phyloP scores from a whole-genome alignment of 768 basidiomycete genomes.

The Astraeus odoratus region DNA sequence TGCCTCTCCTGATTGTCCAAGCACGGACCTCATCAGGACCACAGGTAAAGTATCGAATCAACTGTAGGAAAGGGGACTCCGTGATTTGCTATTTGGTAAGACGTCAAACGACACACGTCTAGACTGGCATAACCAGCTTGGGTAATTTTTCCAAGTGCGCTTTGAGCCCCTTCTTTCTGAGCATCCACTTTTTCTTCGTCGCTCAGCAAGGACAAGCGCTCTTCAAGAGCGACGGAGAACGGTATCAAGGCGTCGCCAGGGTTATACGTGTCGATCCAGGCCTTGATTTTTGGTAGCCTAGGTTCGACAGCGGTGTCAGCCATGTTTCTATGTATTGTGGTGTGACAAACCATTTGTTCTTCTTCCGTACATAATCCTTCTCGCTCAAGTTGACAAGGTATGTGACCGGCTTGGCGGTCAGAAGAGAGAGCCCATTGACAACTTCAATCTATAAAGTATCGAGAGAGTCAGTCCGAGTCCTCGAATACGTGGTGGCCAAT shows the following conservation, averaged over 20 bases:
- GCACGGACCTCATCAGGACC: constrained; percentile 96
- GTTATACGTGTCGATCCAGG: constrained; percentile 95
- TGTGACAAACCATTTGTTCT: constrained; percentile 84
- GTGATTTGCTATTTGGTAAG: background rate
- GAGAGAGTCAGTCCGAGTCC: constrained; percentile 12
- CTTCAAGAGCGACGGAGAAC: constrained; percentile 93
- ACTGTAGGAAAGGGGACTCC: constrained; percentile 36
- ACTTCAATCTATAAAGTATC: constrained; percentile 65
- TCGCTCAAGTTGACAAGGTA: constrained; percentile 98
- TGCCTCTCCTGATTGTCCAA: constrained; percentile 93
- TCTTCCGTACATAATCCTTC: constrained; percentile 90
- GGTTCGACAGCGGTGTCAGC: background rate
- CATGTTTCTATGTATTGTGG: background rate
- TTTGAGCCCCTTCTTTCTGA: constrained; percentile 68
- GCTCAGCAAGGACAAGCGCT: constrained; percentile 63
- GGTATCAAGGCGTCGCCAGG: constrained; percentile 94
- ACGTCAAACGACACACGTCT: constrained; percentile 45
- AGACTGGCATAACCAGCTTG: constrained; percentile 87
- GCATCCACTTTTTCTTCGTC: constrained; percentile 71
- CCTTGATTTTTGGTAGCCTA: constrained; percentile 95
- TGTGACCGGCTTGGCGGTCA: constrained; percentile 95
- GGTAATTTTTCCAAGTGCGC: constrained; percentile 88
- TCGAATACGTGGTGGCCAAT: background rate
- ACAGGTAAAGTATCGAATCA: constrained; percentile 96
- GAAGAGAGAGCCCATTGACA: constrained; percentile 80